phyloP scores from a whole-genome alignment of 441 rosid species.

The Adansonia grandidieri region DNA sequence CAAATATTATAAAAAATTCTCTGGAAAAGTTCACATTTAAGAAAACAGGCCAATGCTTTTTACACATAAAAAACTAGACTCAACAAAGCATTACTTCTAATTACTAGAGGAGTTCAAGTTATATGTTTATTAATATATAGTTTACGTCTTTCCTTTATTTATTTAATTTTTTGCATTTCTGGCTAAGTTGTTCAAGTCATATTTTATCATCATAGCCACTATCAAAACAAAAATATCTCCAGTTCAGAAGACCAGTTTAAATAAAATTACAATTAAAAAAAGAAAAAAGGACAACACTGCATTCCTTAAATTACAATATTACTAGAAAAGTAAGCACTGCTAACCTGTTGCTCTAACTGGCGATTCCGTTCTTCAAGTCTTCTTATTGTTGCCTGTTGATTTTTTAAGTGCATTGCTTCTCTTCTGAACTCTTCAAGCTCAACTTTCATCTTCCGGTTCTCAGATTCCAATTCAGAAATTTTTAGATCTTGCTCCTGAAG shows the following conservation, averaged over 20 bases:
- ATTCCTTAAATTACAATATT: slow-evolving; percentile 9
- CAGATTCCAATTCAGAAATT: slow-evolving; percentile 86
- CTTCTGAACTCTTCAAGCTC: slow-evolving; percentile 96
- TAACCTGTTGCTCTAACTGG: slow-evolving; percentile 96
- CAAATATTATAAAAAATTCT: background rate
- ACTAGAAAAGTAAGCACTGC: slow-evolving; percentile 22
- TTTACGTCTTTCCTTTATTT: background rate
- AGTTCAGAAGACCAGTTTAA: slow-evolving; percentile 4
- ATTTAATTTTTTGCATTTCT: background rate
- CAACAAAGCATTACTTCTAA: background rate
- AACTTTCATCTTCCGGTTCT: slow-evolving; percentile 94
- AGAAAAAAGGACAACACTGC: background rate
- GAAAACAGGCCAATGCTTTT: background rate
- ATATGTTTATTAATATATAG: background rate
- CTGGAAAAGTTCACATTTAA: background rate
- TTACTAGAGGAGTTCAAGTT: slow-evolving; percentile 11
- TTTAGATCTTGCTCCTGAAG: slow-evolving; percentile 94
- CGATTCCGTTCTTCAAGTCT: slow-evolving; percentile 97
- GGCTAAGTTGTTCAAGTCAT: background rate
- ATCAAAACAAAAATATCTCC: background rate
- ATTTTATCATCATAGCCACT: slow-evolving; percentile 13
- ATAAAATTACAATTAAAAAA: background rate
- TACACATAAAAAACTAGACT: background rate
- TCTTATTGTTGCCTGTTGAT: slow-evolving; percentile 98
- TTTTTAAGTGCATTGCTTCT: slow-evolving; percentile 95